Percentiles rank a stretch among this genome's conserved stretches.
Conservation (phyloP, 2,329 filamentous ascomycete genomes). For the Ilyonectria destructans region DNA sequence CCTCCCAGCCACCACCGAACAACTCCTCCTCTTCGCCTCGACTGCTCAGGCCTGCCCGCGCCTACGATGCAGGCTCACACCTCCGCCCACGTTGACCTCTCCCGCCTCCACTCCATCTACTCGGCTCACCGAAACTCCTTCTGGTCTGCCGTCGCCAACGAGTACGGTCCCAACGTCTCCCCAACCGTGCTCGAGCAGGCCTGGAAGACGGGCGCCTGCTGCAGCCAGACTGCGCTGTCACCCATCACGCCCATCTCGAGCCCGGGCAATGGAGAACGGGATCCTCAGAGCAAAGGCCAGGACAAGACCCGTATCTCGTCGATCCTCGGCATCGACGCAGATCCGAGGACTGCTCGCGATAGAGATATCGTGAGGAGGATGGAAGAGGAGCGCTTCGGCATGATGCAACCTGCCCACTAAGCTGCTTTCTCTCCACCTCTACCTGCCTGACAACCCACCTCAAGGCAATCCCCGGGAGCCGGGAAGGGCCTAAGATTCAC, state of each 20-base stretch:
- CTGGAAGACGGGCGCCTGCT: constrained; percentile 71
- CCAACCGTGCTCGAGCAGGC: constrained; percentile 79
- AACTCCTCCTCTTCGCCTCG: constrained; percentile 70
- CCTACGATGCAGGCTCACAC: constrained; percentile 53
- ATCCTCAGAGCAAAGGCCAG: constrained; percentile 58
- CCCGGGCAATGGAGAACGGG: constrained; percentile 64
- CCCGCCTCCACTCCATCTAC: constrained; percentile 80
- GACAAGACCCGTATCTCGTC: constrained; percentile 76
- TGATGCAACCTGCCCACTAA: constrained; percentile 52
- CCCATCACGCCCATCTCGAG: constrained; percentile 71
- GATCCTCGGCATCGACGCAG: constrained; percentile 73
- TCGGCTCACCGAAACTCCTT: constrained; percentile 79
- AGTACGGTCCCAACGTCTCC: constrained; percentile 78
- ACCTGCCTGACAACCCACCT: constrained; percentile 17
- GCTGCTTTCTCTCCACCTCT: constrained; percentile 26
- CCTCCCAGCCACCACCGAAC: constrained; percentile 54
- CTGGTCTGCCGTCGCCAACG: constrained; percentile 80
- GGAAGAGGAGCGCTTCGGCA: constrained; percentile 65
- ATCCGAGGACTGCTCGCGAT: constrained; percentile 71
- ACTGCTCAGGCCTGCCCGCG: constrained; percentile 67
- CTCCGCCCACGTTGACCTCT: constrained; percentile 71
- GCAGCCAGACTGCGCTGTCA: constrained; percentile 58
- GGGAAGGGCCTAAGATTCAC: constrained; percentile 31
- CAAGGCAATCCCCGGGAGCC: constrained; percentile 25
- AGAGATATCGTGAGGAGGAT: constrained; percentile 71